These are phyloP conservation scores for Kwoniella shivajii DNA, from an alignment of 1,284 basidiomycete species.

Conservation along the genomic window DNA sequence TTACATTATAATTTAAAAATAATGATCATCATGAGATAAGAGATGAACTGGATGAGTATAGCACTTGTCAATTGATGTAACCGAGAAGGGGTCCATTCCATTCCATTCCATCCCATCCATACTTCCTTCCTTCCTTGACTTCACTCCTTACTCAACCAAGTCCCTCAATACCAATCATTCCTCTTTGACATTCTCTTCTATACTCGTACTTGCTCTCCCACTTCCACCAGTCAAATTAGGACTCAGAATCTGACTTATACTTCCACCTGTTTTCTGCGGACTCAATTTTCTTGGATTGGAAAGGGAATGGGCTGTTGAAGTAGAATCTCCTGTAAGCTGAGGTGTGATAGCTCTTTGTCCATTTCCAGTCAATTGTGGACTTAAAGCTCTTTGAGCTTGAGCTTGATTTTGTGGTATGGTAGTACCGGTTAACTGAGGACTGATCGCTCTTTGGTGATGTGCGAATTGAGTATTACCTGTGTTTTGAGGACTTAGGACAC, in stretches of 20 bases:
- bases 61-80: no score
- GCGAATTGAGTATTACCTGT: slow-evolving; percentile 20
- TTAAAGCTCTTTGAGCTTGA: background rate
- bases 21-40: no score
- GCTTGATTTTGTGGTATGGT: background rate
- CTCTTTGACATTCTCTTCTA: background rate
- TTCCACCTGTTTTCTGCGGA: slow-evolving; percentile 18
- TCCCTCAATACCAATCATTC: background rate
- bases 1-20: no score
- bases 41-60: no score
- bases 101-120: background rate
- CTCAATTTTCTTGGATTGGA: background rate
- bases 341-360: background rate
- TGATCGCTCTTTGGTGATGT: slow-evolving; percentile 3
- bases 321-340: slow-evolving; percentile 1
- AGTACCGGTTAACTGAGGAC: slow-evolving; percentile 12
- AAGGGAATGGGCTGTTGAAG: background rate
- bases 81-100: no score
- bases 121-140: background rate
- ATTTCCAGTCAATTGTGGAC: slow-evolving; percentile 2
- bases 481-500: slow-evolving; percentile 28
- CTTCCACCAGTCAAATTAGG: slow-evolving; percentile 9
- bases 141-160: background rate
- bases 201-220: background rate
- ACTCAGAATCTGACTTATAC: slow-evolving; percentile 1